A percentile compares a stretch with the other conserved stretches of the same genome.
Evolutionary conservation across 805 yeast species (phyloP).

Genomic region (Ogataea trehalophila): DNA sequence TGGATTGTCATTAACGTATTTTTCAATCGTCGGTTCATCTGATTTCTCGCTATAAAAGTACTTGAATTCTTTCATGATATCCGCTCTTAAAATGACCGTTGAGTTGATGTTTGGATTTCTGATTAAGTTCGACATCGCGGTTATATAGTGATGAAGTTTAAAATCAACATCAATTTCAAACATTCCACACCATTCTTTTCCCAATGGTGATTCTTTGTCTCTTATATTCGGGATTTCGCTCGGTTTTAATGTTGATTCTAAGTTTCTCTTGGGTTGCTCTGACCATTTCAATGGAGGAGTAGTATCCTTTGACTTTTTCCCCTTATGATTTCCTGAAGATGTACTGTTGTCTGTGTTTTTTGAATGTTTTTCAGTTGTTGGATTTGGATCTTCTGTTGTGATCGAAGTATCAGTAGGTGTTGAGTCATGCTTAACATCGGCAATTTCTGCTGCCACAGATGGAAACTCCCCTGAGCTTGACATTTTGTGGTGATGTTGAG

Average conservation of each 20-base stretch:
- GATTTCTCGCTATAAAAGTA: constrained; percentile 32
- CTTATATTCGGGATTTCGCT: constrained; percentile 37
- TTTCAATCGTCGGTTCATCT: constrained; percentile 25
- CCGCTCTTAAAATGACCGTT: constrained; percentile 85
- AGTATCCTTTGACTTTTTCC: neutral
- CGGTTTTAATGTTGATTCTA: constrained; percentile 20
- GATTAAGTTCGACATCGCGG: constrained; percentile 76
- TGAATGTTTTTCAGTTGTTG: too few relatives aligned
- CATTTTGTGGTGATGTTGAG: too few relatives aligned
- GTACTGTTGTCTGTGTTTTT: neutral
- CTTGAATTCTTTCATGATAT: constrained; percentile 53
- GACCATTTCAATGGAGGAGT: constrained; percentile 1
- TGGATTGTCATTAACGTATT: constrained; percentile 27
- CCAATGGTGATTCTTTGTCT: constrained; percentile 40
- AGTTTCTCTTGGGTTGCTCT: constrained; percentile 10
- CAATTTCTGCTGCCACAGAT: neutral
- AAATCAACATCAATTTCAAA: constrained; percentile 47
- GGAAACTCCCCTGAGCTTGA: neutral
- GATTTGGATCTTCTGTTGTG: neutral
- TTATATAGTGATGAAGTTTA: constrained; percentile 52
- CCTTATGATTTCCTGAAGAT: neutral
- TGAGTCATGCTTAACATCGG: neutral
- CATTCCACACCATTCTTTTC: constrained; percentile 59
- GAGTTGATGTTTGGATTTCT: constrained; percentile 88
- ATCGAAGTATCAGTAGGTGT: neutral